Evolutionary conservation across 148 eudicot species (phyloP).

Genomic region (Euryodendron excelsum): DNA sequence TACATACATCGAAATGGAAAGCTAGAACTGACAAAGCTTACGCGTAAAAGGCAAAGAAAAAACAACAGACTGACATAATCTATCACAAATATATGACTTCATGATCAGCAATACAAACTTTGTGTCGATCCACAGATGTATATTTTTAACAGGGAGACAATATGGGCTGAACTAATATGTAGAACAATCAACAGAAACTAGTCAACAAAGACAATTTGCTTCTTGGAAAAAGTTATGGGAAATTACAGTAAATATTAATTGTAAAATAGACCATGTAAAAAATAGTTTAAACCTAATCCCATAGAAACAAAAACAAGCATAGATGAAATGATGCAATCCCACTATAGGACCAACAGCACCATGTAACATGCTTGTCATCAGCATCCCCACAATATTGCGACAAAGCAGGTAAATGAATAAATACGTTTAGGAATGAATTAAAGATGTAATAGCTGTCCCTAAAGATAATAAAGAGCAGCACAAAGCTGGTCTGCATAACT

Average conservation of each 20-base stretch:
- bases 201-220: not conserved
- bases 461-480: not conserved
- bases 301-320: not conserved
- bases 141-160: not conserved
- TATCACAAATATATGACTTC: not conserved
- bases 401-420: conserved; percentile 6
- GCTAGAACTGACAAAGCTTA: not conserved
- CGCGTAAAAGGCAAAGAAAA: not conserved
- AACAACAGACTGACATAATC: not conserved
- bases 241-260: not conserved
- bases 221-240: not conserved
- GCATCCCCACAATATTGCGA: not conserved
- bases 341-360: not conserved
- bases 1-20: conserved; percentile 1
- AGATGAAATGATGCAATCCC: not conserved
- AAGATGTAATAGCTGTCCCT: not conserved
- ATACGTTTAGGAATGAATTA: not conserved
- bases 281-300: not conserved
- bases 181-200: not conserved
- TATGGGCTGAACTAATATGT: not conserved
- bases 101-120: not conserved
- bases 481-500: not conserved
- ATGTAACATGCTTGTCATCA: not conserved
- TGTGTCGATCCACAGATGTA: not conserved
- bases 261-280: not conserved